Base-by-base conservation (phyloP, 352 stramenopile species). In the Phytophthora cryptogea region DNA sequence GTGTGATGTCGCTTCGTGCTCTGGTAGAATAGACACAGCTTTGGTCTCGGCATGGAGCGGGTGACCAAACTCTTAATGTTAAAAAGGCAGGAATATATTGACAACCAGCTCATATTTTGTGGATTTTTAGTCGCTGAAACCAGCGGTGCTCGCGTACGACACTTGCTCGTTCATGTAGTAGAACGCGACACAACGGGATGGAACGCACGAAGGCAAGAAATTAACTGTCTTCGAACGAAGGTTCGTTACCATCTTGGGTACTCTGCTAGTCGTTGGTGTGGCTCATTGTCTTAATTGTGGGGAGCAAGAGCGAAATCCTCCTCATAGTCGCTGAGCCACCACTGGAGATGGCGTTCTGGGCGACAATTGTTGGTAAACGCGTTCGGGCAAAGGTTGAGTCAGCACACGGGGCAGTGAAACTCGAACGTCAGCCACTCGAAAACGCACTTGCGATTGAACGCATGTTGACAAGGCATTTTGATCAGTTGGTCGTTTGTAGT, bases 341-440 rank as follows among this genome's bases (percentile, higher is more conserved):
- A 87, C 55, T 82, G 74, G 35, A 68, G 58, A n/a, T 68, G 48
- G 31, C 66, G 55, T 57, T 80, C 81, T 17, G 72, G 59, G 35
- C 70, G 53, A 47, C 63, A 79, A 60, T 72, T 78, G 54, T 77
- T 85, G 5, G 66, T 85, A 42, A 77, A 61, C 5, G 70, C 74
- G 10, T 64, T 44, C 4, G 74, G 70, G 11, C 74, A 68, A 10
- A 87, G 66, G 17, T 59, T 67, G 4, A 39, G 54, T 33, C 77
- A 70, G 58, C 80, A 89, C 36, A 86, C 54, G 6, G 80, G 80
- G 40, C 80, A 89, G 42, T 86, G 76, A 61, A 71, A 80, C 54
- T 88, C 59, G 60, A 86, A 80, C 28, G 76, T 40, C 14, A 89
- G 66, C 77, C 77, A 89, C 72, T 86, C 65, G 37, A 82, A 86